Evolutionary conservation across 2,329 filamentous ascomycete genomes (phyloP), one percentile per base, ranked within the genome.

Genomic region (Xylaria sp.): DNA sequence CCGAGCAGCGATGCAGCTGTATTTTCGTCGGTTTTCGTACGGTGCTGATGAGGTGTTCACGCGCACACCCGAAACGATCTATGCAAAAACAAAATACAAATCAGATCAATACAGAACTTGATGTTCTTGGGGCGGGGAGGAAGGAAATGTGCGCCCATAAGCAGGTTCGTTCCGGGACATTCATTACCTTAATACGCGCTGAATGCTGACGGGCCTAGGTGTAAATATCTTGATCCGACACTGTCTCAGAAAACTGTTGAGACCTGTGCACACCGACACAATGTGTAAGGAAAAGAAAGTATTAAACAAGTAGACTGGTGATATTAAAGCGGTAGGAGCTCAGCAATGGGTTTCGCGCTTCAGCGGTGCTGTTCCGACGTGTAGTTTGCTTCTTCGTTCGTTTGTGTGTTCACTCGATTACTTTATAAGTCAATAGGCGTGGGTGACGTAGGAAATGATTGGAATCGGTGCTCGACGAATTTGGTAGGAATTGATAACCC

Each of bases 171-270:
- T 52, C 64, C 31, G 54, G 64, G 49, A 49, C 23, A 52, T 63
- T 58, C 13, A 57, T 63, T 68, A 68, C 62, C 62, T 66, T 54
- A 41, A 28, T 54, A 33, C 39, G 51, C 60, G 51, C 60, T 20
- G 59, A 36, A 62, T 33, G 18, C 13, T 54, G 56, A 51, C 33
- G 20, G 36, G 39, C 52, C 20, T 36, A 8, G 43, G 41, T 31
- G 33, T 48, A 6, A 13, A 9, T 31, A 28, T 58, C 39, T 20
- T 46, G 20, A 51, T 57, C 54, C 25, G 46, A 41, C 13, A 39
- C 31, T 63, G 69, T 67, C 69, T 71, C 69, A 46, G 66, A 59
- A 31, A 62, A 31, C 63, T 55, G 63, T 39, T 43, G 62, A 36
- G 43, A 20, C 56, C 28, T 46, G 58, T 36, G 54, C 55, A 36